Conservation (phyloP, 73 alveolate species). For the Effrenium voratum region DNA sequence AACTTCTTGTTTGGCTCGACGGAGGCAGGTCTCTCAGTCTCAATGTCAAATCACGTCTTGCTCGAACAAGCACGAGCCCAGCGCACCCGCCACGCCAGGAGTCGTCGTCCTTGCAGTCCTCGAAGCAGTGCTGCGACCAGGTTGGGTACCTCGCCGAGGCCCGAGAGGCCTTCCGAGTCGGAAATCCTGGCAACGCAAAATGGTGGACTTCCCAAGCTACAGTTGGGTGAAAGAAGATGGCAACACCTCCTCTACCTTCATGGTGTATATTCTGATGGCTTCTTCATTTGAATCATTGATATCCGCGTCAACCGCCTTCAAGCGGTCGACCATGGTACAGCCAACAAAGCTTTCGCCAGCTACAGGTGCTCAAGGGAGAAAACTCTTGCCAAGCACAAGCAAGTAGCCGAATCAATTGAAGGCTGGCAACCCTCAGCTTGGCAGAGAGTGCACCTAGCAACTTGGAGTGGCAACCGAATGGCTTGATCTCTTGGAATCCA, state of each 20-base stretch:
- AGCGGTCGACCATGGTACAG: neutral
- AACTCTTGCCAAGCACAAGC: no score
- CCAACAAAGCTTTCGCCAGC: no score
- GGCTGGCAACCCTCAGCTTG: no score
- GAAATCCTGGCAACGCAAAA: neutral
- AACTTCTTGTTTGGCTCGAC: neutral
- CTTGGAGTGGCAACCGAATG: no score
- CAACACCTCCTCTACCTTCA: neutral
- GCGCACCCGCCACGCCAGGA: slow-evolving; percentile 94
- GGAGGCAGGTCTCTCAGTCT: neutral
- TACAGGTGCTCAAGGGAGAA: no score
- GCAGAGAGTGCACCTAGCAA: no score
- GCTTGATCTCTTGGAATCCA: no score
- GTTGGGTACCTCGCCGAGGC: slow-evolving; percentile 62
- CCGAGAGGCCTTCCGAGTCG: neutral
- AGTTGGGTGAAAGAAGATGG: neutral
- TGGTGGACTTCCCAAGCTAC: neutral
- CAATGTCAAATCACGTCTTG: no score
- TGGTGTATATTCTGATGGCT: neutral
- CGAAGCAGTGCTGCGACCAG: slow-evolving; percentile 68
- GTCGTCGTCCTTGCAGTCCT: slow-evolving; percentile 59
- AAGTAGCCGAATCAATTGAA: no score
- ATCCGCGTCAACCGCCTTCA: neutral
- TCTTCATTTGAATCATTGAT: neutral
- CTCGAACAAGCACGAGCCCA: no score